Base-by-base conservation (phyloP, 768 basidiomycete genomes). In the Lentinula aciculospora region DNA sequence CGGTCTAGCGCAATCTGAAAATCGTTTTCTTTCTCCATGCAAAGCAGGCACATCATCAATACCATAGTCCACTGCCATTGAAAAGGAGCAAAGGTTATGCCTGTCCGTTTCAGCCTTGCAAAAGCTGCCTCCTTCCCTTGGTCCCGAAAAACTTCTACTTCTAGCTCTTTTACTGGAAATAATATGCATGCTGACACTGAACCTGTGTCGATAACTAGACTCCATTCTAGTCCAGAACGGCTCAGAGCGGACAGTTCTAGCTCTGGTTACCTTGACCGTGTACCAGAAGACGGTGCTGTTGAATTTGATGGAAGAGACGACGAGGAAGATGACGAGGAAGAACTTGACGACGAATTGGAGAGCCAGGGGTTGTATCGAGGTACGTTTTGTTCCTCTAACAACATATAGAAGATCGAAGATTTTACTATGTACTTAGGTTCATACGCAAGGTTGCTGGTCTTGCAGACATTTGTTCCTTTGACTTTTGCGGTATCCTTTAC, bases 391-490 rank as follows among this genome's bases (percentile, higher is more conserved):
- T 21, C 64, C 5, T 42, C 29, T 34, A 19, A 10, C 17, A 32
- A 7, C 28, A 57, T 28, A 12, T 34, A n/a, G 21, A 55, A 25
- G 17, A 40, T 39, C 19, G 42, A 55, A 19, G 4, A 29, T 10
- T 28, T 32, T 44, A 47, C 47, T 15, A 34, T 34, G 8, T 42
- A 34, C 54, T 23, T 60, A 90, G 89, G 88, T 21, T 88, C 86
- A 3, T 89, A 89, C 72, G 68, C 64, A 37, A 75, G 73, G 32
- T 67, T 86, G 10, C 53, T 88, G 36, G 67, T 74, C n/a, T 61
- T 84, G 46, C 86, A 89, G 65, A 75, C 78, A 0, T 69, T 86
- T 32, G 82, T 82, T n/a, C 86, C 87, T 1, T 54, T 84, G 37
- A 76, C 80, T 0, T 80, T 78, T 8, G 39, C 82, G 31, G 48